phyloP scores from a whole-genome alignment of 1,284 basidiomycete genomes.

The Ceratobasidium sp. region DNA sequence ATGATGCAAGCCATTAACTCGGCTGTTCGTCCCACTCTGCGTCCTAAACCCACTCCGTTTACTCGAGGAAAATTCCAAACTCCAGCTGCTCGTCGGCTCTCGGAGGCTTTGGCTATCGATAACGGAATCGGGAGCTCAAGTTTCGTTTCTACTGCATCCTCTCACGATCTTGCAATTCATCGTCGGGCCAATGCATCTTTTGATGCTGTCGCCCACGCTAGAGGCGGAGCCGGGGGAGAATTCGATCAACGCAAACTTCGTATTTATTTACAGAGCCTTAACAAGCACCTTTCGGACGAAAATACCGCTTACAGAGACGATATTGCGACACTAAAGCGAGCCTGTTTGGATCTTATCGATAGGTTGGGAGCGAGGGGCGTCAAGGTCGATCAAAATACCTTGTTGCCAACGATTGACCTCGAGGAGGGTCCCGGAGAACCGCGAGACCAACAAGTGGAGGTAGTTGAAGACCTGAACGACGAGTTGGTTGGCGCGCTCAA shows the following conservation, averaged over 20 bases:
- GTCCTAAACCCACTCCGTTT: conserved; percentile 33
- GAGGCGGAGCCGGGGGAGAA: conserved; percentile 60
- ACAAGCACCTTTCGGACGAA: conserved; percentile 78
- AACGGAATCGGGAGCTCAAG: conserved; percentile 29
- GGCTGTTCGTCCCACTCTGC: conserved; percentile 20
- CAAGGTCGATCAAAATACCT: conserved; percentile 21
- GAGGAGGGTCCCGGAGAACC: conserved; percentile 55
- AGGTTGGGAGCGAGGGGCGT: conserved; percentile 26
- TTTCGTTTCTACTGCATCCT: conserved; percentile 77
- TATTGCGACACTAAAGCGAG: conserved; percentile 48
- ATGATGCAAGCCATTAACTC: conserved; percentile 39
- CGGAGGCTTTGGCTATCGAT: conserved; percentile 6
- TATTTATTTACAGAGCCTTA: conserved; percentile 78
- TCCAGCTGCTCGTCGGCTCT: conserved; percentile 34
- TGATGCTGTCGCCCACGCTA: conserved; percentile 70
- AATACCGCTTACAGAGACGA: conserved; percentile 58
- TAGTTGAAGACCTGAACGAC: conserved; percentile 32
- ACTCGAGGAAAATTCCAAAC: conserved; percentile 20
- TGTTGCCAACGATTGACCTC: conserved; percentile 47
- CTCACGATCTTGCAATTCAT: conserved; percentile 80
- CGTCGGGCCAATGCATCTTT: conserved; percentile 82
- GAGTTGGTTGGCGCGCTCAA: conserved; percentile 24
- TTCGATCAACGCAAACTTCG: conserved; percentile 84
- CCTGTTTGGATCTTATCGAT: conserved; percentile 29
- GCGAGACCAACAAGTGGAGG: conserved; percentile 45